phyloP scores from a whole-genome alignment of 345 rosid genomes.

The Eucalyptus curtisii region DNA sequence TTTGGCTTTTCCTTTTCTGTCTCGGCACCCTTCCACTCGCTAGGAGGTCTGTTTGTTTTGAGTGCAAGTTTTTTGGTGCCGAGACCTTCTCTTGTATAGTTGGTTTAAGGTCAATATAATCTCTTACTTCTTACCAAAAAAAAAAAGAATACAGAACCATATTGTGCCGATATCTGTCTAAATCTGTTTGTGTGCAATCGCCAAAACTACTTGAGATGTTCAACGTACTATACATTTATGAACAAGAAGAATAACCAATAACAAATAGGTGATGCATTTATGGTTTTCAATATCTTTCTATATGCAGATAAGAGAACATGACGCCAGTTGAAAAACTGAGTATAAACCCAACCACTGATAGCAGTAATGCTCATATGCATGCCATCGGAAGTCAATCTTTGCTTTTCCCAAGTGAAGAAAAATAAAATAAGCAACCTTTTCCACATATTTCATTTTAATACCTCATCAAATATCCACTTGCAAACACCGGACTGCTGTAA shows the following conservation, averaged over 20 bases:
- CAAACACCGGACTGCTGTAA: conserved; percentile 67
- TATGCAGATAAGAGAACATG: neutral
- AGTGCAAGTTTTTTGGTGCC: too few relatives aligned
- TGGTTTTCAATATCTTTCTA: neutral
- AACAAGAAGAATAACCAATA: neutral
- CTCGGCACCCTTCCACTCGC: too few relatives aligned
- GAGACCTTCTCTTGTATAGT: too few relatives aligned
- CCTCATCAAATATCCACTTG: conserved; percentile 98
- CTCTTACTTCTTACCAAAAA: too few relatives aligned
- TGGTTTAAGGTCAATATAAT: too few relatives aligned
- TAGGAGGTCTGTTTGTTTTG: too few relatives aligned
- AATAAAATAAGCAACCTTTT: neutral
- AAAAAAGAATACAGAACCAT: neutral
- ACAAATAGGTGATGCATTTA: neutral
- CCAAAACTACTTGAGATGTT: neutral
- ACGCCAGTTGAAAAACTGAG: neutral
- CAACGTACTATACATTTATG: neutral
- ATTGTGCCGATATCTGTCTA: neutral
- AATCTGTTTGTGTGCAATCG: neutral
- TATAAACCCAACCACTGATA: neutral
- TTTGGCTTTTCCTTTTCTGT: too few relatives aligned
- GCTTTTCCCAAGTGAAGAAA: neutral
- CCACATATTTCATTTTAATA: conserved; percentile 4
- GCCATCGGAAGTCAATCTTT: neutral
- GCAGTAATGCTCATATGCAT: neutral